Evolutionary conservation across 2,329 filamentous ascomycete genomes (phyloP).

Genomic region (Trichoderma afroharzianum): DNA sequence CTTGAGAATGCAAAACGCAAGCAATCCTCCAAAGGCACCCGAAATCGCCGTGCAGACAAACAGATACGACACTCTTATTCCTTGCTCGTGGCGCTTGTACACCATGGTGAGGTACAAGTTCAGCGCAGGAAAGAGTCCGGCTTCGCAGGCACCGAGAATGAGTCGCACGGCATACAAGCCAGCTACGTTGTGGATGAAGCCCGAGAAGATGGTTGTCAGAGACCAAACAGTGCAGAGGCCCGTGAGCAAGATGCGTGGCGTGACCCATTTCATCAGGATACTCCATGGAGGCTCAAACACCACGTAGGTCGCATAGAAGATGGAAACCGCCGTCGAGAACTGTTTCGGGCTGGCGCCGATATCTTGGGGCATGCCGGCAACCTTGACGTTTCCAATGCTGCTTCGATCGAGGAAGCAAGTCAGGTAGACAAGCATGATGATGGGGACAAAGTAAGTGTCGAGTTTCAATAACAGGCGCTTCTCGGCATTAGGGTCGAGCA

Average conservation of each 20-base stretch:
- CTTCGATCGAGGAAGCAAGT: slow-evolving; percentile 52
- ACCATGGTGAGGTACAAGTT: slow-evolving; percentile 28
- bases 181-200: slow-evolving; percentile 29
- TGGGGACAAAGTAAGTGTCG: slow-evolving; percentile 33
- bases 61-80: slow-evolving; percentile 48
- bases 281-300: slow-evolving; percentile 31
- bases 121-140: slow-evolving; percentile 27
- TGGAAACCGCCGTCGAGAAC: slow-evolving; percentile 32
- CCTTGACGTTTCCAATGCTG: slow-evolving; percentile 43
- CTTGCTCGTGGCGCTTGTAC: slow-evolving; percentile 48
- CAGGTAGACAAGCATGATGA: slow-evolving; percentile 55
- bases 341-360: slow-evolving; percentile 30
- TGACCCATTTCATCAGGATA: slow-evolving; percentile 32
- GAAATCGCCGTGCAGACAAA: slow-evolving; percentile 48
- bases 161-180: slow-evolving; percentile 27
- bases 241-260: slow-evolving; percentile 31
- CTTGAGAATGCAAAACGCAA: slow-evolving; percentile 46
- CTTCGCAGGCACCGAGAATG: slow-evolving; percentile 26
- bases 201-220: slow-evolving; percentile 26
- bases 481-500: slow-evolving; percentile 29
- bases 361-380: slow-evolving; percentile 33
- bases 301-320: slow-evolving; percentile 33
- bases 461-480: slow-evolving; percentile 31
- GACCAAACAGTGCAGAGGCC: slow-evolving; percentile 28
- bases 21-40: slow-evolving; percentile 37